Base-by-base conservation (phyloP, 106 monocot genomes). In the Allium fistulosum region DNA sequence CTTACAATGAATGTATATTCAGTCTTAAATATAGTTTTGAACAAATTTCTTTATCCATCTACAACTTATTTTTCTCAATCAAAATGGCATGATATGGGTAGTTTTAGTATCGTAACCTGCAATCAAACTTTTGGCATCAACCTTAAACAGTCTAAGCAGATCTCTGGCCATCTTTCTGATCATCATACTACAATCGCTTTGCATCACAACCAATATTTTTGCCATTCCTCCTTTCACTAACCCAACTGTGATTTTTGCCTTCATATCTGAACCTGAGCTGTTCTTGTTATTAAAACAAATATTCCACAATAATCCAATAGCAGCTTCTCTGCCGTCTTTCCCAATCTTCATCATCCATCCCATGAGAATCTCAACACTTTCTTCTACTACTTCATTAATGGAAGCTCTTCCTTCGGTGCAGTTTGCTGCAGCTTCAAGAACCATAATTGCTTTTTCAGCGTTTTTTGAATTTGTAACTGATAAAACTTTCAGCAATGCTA, bases 121-220 rank as follows among this genome's bases (percentile, higher is more conserved):
- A 26, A 66, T 47, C 51, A 80, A 67, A 52, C 80, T 76, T 49
- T 82, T 63, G 70, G 67, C 80, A 28, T 72, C 59, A 17, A 65
- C 62, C 10, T 71, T 48, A 69, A 86, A 83, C 11, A 90, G 50
- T 72, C 69, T 76, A 22, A 90, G 56, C 63, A 90, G 51, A 57
- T 90, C 90, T 9, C 68, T 76, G 45, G 90, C 74, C 90, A 86
- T 90, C 81, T 69, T 61, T 69, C 78, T 76, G 26, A 66, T 76
- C 78, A 68, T 72, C 67, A 83, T 78, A 59, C 83, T 76, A 70
- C 85, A 90, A 53, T 75, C 73, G 48, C 90, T 76, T 73, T 90
- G 90, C 85, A 86, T 80, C 61, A 90, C 68, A 26, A 90, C 56
- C 71, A 90, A 66, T 16, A 90, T 71, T 76, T 90, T 90, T 62